phyloP scores from a whole-genome alignment of 129 eudicot genomes.

The Scalesia atractyloides region DNA sequence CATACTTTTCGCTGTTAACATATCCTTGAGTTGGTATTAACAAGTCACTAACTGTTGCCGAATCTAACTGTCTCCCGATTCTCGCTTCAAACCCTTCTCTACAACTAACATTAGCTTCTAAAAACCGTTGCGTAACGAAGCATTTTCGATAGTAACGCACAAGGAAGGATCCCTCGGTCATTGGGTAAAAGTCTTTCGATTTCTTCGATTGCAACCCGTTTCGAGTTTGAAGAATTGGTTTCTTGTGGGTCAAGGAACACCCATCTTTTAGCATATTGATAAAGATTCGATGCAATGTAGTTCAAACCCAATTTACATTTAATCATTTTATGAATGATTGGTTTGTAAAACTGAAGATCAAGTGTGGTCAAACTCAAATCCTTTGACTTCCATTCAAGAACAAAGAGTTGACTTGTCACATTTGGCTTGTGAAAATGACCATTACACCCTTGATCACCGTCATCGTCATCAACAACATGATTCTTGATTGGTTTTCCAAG shows the following conservation, averaged over 20 bases:
- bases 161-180: conserved; percentile 5
- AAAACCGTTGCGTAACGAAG: conserved; percentile 7
- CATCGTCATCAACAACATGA: neutral
- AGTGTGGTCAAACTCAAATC: conserved; percentile 7
- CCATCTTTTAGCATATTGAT: conserved; percentile 17
- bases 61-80: conserved; percentile 14
- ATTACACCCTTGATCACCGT: neutral
- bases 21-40: conserved; percentile 11
- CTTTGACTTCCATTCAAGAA: conserved; percentile 1
- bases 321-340: neutral
- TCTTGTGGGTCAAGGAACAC: conserved; percentile 16
- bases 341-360: conserved; percentile 10
- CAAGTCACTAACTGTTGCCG: conserved; percentile 2
- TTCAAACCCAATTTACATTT: neutral
- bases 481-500: conserved; percentile 14
- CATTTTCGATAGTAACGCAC: conserved; percentile 11
- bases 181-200: conserved; percentile 13
- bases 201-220: conserved; percentile 1
- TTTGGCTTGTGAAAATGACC: conserved; percentile 5
- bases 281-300: conserved; percentile 19
- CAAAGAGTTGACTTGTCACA: neutral
- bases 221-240: conserved; percentile 6
- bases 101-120: conserved; percentile 15
- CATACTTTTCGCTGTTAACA: neutral
- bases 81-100: conserved; percentile 9